phyloP scores from a whole-genome alignment of 148 eudicot species.

The Camellia lanceoleosa region DNA sequence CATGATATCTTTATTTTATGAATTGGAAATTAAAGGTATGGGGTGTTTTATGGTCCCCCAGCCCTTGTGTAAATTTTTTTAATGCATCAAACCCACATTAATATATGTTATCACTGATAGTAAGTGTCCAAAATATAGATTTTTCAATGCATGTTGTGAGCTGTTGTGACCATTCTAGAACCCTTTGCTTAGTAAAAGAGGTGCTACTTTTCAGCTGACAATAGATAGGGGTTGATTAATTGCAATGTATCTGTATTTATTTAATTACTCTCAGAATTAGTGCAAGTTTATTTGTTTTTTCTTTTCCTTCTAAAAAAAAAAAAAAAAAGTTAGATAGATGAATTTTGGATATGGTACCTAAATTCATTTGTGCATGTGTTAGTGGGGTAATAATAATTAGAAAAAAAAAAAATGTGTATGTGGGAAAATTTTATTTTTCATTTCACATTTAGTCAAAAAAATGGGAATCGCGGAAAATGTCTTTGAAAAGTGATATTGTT shows the following conservation, averaged over 20 bases:
- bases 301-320: no score
- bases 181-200: slow-evolving; percentile 2
- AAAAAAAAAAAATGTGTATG: no score
- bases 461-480: no score
- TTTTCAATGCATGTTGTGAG: slow-evolving; percentile 16
- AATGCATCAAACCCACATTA: slow-evolving; percentile 21
- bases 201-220: slow-evolving; percentile 9
- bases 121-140: background rate
- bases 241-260: background rate
- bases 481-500: no score
- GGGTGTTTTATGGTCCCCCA: slow-evolving; percentile 40
- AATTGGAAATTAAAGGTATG: slow-evolving; percentile 34
- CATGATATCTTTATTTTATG: slow-evolving; percentile 18
- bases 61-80: slow-evolving; percentile 14
- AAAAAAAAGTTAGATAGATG: no score
- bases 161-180: slow-evolving; percentile 15
- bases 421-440: no score
- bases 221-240: background rate
- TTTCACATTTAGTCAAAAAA: no score
- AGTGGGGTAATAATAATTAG: no score
- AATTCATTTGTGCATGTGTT: no score
- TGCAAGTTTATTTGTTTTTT: background rate
- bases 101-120: slow-evolving; percentile 7
- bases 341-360: no score
- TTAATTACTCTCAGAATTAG: background rate